Evolutionary conservation across 768 basidiomycete species (phyloP).

Genomic region (Floccularia luteovirens): DNA sequence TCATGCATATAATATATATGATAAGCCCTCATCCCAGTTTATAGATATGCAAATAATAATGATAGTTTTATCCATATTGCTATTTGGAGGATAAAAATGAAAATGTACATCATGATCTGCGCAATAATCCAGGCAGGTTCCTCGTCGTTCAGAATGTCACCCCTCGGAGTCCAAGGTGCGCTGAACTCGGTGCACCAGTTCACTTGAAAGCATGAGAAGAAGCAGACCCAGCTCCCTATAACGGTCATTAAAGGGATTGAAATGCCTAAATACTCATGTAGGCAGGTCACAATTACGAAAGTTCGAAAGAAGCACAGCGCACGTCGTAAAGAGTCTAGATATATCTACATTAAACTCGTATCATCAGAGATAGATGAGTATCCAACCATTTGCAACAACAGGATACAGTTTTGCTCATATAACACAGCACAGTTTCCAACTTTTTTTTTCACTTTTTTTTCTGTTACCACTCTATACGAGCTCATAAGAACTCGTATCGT

Average conservation of each 20-base stretch:
- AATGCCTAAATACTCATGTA: not conserved
- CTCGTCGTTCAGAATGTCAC: no score
- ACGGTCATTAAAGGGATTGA: not conserved
- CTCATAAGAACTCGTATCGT: slow-evolving; percentile 1
- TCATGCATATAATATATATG: no score
- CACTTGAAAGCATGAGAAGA: no score
- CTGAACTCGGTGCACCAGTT: not conserved
- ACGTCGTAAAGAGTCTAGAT: not conserved
- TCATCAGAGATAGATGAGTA: not conserved
- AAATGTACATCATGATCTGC: no score
- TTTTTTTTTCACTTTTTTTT: not conserved
- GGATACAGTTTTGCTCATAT: not conserved
- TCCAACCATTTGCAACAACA: no score
- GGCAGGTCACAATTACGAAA: not conserved
- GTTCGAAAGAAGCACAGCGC: slow-evolving; percentile 1
- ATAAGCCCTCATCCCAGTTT: no score
- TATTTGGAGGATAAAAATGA: no score
- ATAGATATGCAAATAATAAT: no score
- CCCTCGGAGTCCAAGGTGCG: slow-evolving; percentile 2
- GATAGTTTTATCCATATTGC: no score
- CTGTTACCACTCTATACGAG: not conserved
- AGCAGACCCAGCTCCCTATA: no score
- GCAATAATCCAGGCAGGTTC: no score
- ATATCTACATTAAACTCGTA: not conserved
- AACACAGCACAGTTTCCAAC: slow-evolving; percentile 1